Conservation (phyloP, 2,329 filamentous ascomycete species). For the Microdochium trichocladiopsis region DNA sequence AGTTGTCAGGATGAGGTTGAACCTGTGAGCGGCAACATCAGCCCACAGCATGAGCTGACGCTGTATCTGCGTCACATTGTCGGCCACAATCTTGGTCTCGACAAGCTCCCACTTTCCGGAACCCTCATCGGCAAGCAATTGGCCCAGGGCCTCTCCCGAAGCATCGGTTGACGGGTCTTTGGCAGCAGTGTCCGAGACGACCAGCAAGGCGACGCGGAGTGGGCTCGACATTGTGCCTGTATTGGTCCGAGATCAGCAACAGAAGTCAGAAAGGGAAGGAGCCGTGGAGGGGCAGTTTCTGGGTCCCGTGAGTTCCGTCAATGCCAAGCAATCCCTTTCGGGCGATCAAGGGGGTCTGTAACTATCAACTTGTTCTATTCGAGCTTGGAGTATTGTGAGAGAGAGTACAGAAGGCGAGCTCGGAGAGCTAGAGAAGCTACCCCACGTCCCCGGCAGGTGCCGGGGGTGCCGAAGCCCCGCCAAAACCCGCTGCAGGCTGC, state of each 20-base stretch:
- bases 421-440: background rate
- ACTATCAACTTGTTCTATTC: too few species aligned
- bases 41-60: conserved; percentile 65
- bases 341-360: too few species aligned
- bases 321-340: too few species aligned
- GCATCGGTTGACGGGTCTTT: conserved; percentile 73
- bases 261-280: too few species aligned
- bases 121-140: conserved; percentile 62
- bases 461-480: background rate
- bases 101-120: conserved; percentile 64
- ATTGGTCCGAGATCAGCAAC: background rate
- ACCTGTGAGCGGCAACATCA: conserved; percentile 49
- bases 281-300: too few species aligned
- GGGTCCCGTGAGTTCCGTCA: too few species aligned
- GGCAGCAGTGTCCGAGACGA: conserved; percentile 86
- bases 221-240: background rate
- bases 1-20: conserved; percentile 79
- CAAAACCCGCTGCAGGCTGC: background rate
- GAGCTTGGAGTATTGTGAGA: too few species aligned
- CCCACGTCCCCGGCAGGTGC: background rate
- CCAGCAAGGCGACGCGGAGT: conserved; percentile 69
- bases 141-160: conserved; percentile 57
- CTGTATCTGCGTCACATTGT: conserved; percentile 70
- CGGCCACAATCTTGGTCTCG: conserved; percentile 69
- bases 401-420: background rate